Evolutionary conservation across 768 basidiomycete species (phyloP), one percentile per base, ranked within the genome.

Genomic region (Pleurotus salmoneostramineus): DNA sequence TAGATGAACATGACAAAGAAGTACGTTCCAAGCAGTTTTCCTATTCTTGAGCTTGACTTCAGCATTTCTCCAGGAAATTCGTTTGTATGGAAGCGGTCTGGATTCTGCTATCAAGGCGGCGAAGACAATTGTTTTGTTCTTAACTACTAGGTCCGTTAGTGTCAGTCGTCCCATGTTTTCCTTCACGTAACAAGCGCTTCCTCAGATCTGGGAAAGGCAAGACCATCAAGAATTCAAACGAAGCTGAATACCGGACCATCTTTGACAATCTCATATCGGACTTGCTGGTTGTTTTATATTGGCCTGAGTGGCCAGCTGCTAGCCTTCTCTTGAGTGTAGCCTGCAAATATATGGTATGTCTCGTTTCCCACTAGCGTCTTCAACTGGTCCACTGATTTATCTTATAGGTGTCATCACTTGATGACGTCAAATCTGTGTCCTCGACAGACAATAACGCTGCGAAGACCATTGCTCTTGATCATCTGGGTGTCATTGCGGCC

Each of bases 271-370:
- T 98, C 8, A 84, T 98, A 43, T 84, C 86, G 1, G 97, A 99
- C 66, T 76, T 97, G 21, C 79, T 98, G 21, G 81, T 83, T 6
- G 94, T 97, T 15, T 75, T 98, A 5, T 95, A 89, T 68, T 92
- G 92, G 85, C 95, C 97, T 0, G 97, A 99, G 71, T 99, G 96
- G 95, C 97, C 97, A 5, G 95, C 92, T 7, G 92, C 97, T 1
- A 81, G 86, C 44, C 71, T 97, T 14, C 77, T 97, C 40, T 73
- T 98, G 37, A 83, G 81, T 45, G 88, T 97, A 48, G 83, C 88
- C 5, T 89, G 87, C 61, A 89, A 87, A 67, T 88, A 87, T 63
- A 92, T 98, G 92, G 95, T 93, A 59, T 7, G 79, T 63, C 37
- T 15, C 4, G 21, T 60, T 14, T 44, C 21, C 17, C 32, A 15